Evolutionary conservation across 371 early-diverging fungal genomes (phyloP).

Genomic region (Syncephalastrum sp.): DNA sequence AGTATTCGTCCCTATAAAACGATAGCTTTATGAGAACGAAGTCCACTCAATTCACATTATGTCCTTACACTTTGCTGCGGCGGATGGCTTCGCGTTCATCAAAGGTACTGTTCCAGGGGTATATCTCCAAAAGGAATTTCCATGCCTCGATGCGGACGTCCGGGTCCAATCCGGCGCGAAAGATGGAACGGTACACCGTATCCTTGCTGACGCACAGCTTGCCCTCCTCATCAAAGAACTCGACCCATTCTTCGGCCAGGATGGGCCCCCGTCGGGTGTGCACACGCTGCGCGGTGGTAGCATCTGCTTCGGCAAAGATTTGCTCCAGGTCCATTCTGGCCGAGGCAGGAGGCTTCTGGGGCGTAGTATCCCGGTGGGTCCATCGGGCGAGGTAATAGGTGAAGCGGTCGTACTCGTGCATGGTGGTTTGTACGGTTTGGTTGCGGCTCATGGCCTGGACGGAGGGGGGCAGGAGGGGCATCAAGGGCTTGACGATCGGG

Average conservation of each 20-base stretch:
- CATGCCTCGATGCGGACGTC: conserved; percentile 87
- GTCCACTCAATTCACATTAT: too few relatives aligned
- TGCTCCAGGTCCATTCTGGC: conserved; percentile 8
- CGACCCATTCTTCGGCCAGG: conserved; percentile 77
- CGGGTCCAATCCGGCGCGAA: conserved; percentile 77
- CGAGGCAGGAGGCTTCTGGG: conserved; percentile 9
- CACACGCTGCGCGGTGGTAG: too few relatives aligned
- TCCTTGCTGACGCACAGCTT: conserved; percentile 49
- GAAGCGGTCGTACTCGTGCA: conserved; percentile 80
- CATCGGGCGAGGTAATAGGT: conserved; percentile 76
- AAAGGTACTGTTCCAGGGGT: conserved; percentile 83
- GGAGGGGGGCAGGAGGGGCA: conserved; percentile 69
- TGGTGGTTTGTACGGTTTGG: conserved; percentile 47
- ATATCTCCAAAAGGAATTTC: conserved; percentile 85
- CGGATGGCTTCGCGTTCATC: conserved; percentile 69
- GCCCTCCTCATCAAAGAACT: conserved; percentile 67
- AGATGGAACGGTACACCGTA: conserved; percentile 64
- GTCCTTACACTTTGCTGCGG: conserved; percentile 46
- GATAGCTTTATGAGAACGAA: background rate
- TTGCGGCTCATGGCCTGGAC: conserved; percentile 38
- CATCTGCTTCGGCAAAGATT: too few relatives aligned
- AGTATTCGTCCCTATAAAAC: conserved; percentile 64
- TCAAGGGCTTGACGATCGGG: conserved; percentile 72
- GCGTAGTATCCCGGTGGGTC: conserved; percentile 9
- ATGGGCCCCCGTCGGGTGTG: conserved; percentile 55